A percentile compares a stretch with the other conserved stretches of the same genome.
Evolutionary conservation across 1,284 basidiomycete species (phyloP).

Genomic region (Athelia psychrophila): DNA sequence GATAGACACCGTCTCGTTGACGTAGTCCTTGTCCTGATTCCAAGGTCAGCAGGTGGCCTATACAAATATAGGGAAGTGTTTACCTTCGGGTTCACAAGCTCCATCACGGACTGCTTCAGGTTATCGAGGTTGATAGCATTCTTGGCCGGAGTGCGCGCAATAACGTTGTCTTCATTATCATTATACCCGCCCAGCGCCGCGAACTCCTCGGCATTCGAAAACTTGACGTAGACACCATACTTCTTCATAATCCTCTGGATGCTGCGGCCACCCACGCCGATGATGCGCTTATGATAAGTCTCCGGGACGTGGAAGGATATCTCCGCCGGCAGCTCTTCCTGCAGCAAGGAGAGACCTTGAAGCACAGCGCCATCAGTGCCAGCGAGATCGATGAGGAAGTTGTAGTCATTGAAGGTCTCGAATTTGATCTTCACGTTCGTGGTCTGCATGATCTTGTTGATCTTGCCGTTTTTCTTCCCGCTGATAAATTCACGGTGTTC

Average conservation of each 20-base stretch:
- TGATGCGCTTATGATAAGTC: slow-evolving; percentile 98
- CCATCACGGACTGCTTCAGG: slow-evolving; percentile 96
- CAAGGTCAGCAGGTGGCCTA: slow-evolving; percentile 6
- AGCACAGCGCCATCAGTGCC: slow-evolving; percentile 82
- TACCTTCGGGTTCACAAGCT: slow-evolving; percentile 94
- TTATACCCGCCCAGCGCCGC: slow-evolving; percentile 92
- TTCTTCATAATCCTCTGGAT: slow-evolving; percentile 99
- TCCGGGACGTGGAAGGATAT: slow-evolving; percentile 99
- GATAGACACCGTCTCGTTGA: slow-evolving; percentile 90
- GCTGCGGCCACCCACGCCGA: slow-evolving; percentile 97
- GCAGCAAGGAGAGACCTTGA: slow-evolving; percentile 85
- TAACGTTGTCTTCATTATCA: slow-evolving; percentile 98
- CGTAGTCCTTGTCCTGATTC: slow-evolving; percentile 90
- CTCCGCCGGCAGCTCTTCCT: slow-evolving; percentile 98
- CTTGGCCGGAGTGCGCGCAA: slow-evolving; percentile 96
- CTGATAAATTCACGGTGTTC: slow-evolving; percentile 99
- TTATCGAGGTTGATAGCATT: slow-evolving; percentile 96
- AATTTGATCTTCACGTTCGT: slow-evolving; percentile 98
- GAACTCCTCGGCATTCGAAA: slow-evolving; percentile 98
- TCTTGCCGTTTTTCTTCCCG: slow-evolving; percentile 98
- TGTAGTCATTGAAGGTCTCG: slow-evolving; percentile 98
- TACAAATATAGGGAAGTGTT: slow-evolving; percentile 12
- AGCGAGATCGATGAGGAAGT: slow-evolving; percentile 95
- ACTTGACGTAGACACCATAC: slow-evolving; percentile 99
- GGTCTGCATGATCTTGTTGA: slow-evolving; percentile 98